phyloP scores from a whole-genome alignment of 176 grass and related monocot species.

The Metroxylon sagu region DNA sequence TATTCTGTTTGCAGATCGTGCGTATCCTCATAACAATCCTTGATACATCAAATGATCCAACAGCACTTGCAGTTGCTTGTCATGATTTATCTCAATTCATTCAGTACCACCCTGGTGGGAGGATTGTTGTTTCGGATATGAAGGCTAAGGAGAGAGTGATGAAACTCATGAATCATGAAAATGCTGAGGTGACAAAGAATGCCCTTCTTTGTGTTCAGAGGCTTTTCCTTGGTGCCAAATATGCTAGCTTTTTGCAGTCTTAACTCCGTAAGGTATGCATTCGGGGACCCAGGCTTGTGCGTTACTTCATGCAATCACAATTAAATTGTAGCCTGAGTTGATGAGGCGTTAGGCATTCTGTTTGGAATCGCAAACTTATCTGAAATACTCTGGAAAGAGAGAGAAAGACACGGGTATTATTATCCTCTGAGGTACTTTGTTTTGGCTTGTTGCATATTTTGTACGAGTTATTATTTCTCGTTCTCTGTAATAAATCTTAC shows the following conservation, averaged over 20 bases:
- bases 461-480: conserved; percentile 32
- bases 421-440: conserved; percentile 26
- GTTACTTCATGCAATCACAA: too few species aligned
- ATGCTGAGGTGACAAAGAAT: conserved; percentile 80
- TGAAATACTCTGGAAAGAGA: conserved; percentile 15
- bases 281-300: neutral
- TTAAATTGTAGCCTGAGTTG: too few species aligned
- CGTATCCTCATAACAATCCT: conserved; percentile 80
- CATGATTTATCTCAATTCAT: conserved; percentile 95
- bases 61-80: conserved; percentile 74
- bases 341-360: conserved; percentile 1
- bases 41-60: conserved; percentile 65
- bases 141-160: conserved; percentile 93
- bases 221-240: conserved; percentile 94
- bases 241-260: conserved; percentile 76
- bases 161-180: conserved; percentile 91
- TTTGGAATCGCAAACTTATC: conserved; percentile 15
- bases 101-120: conserved; percentile 79
- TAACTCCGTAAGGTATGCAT: conserved; percentile 22
- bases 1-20: conserved; percentile 48
- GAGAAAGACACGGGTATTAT: conserved; percentile 18
- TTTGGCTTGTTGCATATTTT: conserved; percentile 27
- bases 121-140: conserved; percentile 58
- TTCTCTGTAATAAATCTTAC: conserved; percentile 58
- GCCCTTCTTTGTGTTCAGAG: conserved; percentile 75